Conservation (phyloP, 305 asterid genomes). For the Fraxinus floribunda region DNA sequence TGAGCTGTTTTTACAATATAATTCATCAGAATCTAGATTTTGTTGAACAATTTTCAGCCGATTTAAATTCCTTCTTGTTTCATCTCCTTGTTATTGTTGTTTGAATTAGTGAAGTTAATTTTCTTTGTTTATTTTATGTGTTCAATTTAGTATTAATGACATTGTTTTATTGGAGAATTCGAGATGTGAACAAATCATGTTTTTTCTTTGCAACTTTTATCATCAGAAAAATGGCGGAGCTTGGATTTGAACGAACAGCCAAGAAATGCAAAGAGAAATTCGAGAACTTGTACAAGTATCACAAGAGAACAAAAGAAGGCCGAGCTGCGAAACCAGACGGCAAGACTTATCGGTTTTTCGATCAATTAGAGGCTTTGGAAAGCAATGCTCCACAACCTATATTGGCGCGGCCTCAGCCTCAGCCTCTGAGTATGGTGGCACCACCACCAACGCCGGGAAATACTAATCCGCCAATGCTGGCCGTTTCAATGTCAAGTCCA, state of each 20-base stretch:
- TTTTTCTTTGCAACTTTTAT: background rate
- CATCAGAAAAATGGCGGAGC: slow-evolving; percentile 84
- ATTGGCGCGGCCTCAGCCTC: slow-evolving; percentile 23
- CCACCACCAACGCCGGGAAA: slow-evolving; percentile 22
- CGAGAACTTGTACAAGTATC: slow-evolving; percentile 89
- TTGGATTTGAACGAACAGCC: slow-evolving; percentile 71
- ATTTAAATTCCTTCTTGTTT: slow-evolving; percentile 14
- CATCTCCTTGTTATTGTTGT: slow-evolving; percentile 19
- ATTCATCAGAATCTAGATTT: background rate
- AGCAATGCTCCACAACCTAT: slow-evolving; percentile 31
- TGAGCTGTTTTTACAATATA: background rate
- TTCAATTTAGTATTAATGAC: slow-evolving; percentile 2
- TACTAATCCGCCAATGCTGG: slow-evolving; percentile 8
- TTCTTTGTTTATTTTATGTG: slow-evolving; percentile 34
- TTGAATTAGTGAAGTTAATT: slow-evolving; percentile 27
- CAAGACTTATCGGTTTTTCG: slow-evolving; percentile 77
- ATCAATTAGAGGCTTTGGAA: slow-evolving; percentile 74
- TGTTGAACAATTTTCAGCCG: background rate
- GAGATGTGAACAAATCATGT: slow-evolving; percentile 18
- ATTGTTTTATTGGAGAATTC: slow-evolving; percentile 27
- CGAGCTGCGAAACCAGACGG: slow-evolving; percentile 84
- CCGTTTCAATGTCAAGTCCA: slow-evolving; percentile 51
- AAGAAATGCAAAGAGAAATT: slow-evolving; percentile 97
- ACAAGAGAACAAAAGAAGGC: slow-evolving; percentile 86
- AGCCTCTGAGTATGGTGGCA: slow-evolving; percentile 27